Evolutionary conservation across 257 asterid genomes (phyloP).

Genomic region (Capsicum chinense): DNA sequence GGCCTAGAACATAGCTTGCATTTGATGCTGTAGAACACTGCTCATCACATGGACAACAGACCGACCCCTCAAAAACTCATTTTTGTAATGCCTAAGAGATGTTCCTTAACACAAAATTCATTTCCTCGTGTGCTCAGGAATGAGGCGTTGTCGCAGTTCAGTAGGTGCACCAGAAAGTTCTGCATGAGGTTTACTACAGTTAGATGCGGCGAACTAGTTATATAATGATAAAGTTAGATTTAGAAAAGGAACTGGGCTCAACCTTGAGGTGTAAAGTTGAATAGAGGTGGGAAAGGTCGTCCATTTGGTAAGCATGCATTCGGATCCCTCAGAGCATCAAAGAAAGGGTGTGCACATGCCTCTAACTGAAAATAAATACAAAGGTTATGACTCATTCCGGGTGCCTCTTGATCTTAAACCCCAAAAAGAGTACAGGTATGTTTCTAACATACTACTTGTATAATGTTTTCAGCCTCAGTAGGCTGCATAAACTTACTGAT

Average conservation of each 20-base stretch:
- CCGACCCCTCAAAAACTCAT: constrained; percentile 13
- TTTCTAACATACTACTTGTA: background rate
- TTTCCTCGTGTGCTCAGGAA: constrained; percentile 28
- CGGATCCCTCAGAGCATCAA: constrained; percentile 70
- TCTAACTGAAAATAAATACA: constrained; percentile 55
- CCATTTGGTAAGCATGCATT: constrained; percentile 69
- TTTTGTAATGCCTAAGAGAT: background rate
- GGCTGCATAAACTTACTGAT: background rate
- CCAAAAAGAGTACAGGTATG: background rate
- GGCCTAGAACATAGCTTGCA: background rate
- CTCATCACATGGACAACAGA: constrained; percentile 1
- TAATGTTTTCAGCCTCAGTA: background rate
- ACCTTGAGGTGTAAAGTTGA: constrained; percentile 84
- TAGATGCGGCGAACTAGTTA: background rate
- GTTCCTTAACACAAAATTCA: background rate
- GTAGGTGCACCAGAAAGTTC: constrained; percentile 31
- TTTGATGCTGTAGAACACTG: constrained; percentile 13
- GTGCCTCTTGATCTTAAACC: background rate
- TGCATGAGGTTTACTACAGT: constrained; percentile 15
- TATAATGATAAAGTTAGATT: background rate
- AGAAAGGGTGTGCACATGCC: constrained; percentile 69
- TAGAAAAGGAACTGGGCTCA: background rate
- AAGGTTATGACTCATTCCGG: background rate
- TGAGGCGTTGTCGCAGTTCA: constrained; percentile 30
- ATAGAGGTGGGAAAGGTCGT: constrained; percentile 74